A percentile compares a stretch with the other conserved stretches of the same genome.
These are phyloP conservation scores for Lignosus rhinocerotis DNA, from an alignment of 1,284 basidiomycete species.

Conservation along the genomic window DNA sequence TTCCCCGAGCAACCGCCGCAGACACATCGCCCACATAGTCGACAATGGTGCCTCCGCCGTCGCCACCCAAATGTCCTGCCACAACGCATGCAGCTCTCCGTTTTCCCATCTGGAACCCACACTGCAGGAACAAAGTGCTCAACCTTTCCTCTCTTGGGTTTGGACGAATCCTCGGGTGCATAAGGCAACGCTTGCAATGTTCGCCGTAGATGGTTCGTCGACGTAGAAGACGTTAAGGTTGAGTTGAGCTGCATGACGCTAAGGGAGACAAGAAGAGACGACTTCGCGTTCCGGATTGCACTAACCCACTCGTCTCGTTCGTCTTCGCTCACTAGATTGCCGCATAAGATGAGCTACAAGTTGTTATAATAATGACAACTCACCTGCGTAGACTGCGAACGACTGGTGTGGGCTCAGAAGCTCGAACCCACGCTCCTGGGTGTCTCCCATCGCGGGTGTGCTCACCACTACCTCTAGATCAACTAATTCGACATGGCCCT, in stretches of 20 bases:
- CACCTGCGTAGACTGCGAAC: constrained; percentile 75
- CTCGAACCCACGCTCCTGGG: constrained; percentile 60
- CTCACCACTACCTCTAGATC: constrained; percentile 75
- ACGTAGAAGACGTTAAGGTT: constrained; percentile 75
- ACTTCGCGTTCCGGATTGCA: constrained; percentile 72
- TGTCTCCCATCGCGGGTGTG: constrained; percentile 45
- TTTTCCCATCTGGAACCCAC: constrained; percentile 88
- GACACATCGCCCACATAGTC: constrained; percentile 86
- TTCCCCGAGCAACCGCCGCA: constrained; percentile 82
- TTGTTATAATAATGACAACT: constrained; percentile 22
- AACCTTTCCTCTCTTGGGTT: constrained; percentile 56
- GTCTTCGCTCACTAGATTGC: constrained; percentile 46
- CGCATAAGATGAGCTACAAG: background rate
- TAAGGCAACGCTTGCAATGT: constrained; percentile 74
- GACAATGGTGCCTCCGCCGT: constrained; percentile 85
- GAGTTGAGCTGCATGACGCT: constrained; percentile 73
- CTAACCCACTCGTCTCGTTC: constrained; percentile 71
- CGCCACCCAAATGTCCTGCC: constrained; percentile 77
- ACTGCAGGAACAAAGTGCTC: constrained; percentile 91
- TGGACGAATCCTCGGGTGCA: constrained; percentile 47
- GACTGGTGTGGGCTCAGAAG: constrained; percentile 75
- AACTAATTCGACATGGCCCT: constrained; percentile 67
- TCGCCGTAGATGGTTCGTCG: constrained; percentile 71
- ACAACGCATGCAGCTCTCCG: constrained; percentile 84
- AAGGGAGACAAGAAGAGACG: constrained; percentile 64